Conservation (phyloP, 2,329 filamentous ascomycete species). For the Neofusicoccum sp. region DNA sequence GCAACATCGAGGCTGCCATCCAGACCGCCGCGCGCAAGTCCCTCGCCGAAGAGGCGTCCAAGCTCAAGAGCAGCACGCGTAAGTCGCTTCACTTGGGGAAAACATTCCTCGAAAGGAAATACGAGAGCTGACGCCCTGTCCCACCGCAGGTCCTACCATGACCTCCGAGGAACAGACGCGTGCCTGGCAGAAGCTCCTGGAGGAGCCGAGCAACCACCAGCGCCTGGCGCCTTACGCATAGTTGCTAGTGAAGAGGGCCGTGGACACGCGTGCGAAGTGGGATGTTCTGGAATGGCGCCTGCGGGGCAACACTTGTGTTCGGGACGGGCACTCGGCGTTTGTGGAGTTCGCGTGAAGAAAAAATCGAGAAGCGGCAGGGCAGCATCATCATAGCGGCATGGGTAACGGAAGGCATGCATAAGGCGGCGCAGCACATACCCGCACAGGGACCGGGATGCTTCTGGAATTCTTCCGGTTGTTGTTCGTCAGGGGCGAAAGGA, state of each 20-base stretch:
- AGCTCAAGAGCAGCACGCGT: background rate
- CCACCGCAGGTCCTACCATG: background rate
- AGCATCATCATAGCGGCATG: too few species aligned
- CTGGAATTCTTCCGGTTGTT: background rate
- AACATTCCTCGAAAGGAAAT: background rate
- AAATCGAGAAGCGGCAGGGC: too few species aligned
- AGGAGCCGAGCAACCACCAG: conserved; percentile 14
- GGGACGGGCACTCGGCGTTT: too few species aligned
- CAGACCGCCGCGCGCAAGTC: background rate
- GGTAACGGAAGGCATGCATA: too few species aligned
- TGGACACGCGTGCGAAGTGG: background rate
- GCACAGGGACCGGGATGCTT: background rate
- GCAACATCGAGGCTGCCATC: background rate
- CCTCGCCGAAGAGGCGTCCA: background rate
- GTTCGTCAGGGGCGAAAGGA: background rate
- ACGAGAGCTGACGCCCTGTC: background rate
- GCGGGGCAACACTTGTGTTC: background rate
- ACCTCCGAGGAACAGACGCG: background rate
- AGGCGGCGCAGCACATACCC: too few species aligned
- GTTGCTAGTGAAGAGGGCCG: background rate
- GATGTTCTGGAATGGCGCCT: background rate
- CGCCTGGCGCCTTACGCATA: conserved; percentile 15
- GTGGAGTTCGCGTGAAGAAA: too few species aligned
- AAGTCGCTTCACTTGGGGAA: background rate
- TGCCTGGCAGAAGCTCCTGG: conserved; percentile 1